These are phyloP conservation scores for Apiospora phragmitis DNA, from an alignment of 2,329 filamentous ascomycete species.

Conservation along the genomic window DNA sequence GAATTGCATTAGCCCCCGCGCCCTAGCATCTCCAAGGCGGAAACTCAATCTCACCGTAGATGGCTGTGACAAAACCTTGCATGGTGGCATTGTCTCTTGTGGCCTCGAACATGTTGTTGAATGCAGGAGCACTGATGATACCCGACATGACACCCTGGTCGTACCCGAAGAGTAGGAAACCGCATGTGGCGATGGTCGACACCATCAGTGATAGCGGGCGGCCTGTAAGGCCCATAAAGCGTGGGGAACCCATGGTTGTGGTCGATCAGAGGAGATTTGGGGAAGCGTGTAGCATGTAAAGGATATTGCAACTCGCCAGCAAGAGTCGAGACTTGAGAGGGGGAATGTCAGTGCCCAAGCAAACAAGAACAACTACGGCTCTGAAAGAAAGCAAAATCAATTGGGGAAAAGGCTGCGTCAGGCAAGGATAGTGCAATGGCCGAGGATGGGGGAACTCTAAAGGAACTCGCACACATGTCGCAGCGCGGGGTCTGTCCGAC, in stretches of 20 bases:
- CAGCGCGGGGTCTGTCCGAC: constrained; percentile 7
- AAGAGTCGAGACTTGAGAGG: not conserved
- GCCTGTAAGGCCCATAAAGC: constrained; percentile 60
- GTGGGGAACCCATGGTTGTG: constrained; percentile 51
- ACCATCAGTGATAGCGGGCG: constrained; percentile 55
- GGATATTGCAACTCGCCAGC: not conserved
- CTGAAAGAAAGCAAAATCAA: not conserved
- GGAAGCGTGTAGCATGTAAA: not conserved
- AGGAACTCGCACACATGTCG: not conserved
- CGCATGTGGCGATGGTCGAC: constrained; percentile 66
- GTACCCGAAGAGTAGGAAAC: constrained; percentile 87
- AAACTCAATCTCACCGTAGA: constrained; percentile 35
- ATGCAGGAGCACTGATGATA: constrained; percentile 56
- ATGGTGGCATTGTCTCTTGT: constrained; percentile 45
- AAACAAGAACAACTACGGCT: not conserved
- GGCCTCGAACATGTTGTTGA: constrained; percentile 48
- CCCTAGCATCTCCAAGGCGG: not conserved
- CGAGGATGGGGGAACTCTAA: not conserved
- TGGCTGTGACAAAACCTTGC: constrained; percentile 47
- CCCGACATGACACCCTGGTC: constrained; percentile 88
- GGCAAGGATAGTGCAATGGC: not conserved
- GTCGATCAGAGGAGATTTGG: not conserved
- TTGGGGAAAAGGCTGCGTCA: not conserved
- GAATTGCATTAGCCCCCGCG: not conserved
- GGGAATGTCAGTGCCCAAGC: not conserved